These are phyloP conservation scores for Blastobotrys malaysiensis DNA, from an alignment of 1,139 yeast genomes.

Conservation along the genomic window DNA sequence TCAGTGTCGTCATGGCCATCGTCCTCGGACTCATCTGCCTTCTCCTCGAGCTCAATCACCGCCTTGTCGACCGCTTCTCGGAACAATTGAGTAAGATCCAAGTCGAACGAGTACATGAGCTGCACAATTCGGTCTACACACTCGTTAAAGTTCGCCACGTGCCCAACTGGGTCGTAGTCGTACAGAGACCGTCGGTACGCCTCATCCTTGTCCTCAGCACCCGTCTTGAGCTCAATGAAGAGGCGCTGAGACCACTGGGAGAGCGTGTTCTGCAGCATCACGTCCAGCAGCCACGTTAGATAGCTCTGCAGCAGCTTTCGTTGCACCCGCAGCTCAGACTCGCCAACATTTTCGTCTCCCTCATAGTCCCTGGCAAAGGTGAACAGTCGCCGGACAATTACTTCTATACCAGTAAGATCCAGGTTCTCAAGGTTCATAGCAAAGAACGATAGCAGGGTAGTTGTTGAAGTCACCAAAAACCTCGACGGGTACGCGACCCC, in stretches of 20 bases:
- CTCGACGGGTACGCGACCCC: constrained; percentile 67
- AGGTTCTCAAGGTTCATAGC: constrained; percentile 37
- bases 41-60: constrained; percentile 4
- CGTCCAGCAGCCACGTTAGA: constrained; percentile 43
- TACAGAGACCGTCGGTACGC: constrained; percentile 19
- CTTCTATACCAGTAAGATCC: constrained; percentile 34
- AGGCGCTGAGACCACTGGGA: constrained; percentile 32
- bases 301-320: constrained; percentile 41
- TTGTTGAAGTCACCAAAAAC: constrained; percentile 60
- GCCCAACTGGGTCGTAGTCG: constrained; percentile 20
- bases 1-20: neutral
- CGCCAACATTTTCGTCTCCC: constrained; percentile 34
- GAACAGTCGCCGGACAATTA: constrained; percentile 56
- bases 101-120: constrained; percentile 57
- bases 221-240: constrained; percentile 27
- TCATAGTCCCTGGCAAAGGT: constrained; percentile 59
- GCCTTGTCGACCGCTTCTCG: constrained; percentile 23
- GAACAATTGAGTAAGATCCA: constrained; percentile 46
- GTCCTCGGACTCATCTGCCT: neutral
- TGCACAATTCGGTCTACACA: constrained; percentile 45
- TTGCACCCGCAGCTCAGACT: constrained; percentile 34
- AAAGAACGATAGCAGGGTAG: constrained; percentile 49
- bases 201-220: constrained; percentile 21
- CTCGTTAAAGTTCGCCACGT: constrained; percentile 29
- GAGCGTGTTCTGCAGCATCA: constrained; percentile 33